These are phyloP conservation scores for Taphrina confusa DNA, from an alignment of 1,139 yeast species.

Conservation along the genomic window DNA sequence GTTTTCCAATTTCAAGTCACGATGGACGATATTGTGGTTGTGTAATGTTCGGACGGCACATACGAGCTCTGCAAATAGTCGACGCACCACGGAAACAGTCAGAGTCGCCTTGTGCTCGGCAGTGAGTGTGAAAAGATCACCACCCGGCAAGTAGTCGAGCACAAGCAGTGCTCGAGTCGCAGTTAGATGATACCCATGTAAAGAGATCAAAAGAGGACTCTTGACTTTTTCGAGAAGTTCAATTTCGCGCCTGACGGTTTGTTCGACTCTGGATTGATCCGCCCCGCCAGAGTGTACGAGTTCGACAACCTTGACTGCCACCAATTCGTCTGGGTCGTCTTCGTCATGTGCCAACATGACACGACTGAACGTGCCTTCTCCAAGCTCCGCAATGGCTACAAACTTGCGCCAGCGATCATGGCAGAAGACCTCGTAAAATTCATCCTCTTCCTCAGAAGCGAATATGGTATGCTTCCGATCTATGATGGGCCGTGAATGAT, in stretches of 20 bases:
- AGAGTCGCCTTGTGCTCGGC: constrained; percentile 53
- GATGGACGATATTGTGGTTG: constrained; percentile 53
- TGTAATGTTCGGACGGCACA: constrained; percentile 60
- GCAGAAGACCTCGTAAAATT: not conserved
- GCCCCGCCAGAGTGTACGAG: constrained; percentile 43
- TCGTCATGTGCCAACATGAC: constrained; percentile 49
- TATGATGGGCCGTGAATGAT: not conserved
- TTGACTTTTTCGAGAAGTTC: constrained; percentile 54
- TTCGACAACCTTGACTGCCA: constrained; percentile 49
- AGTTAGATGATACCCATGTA: constrained; percentile 46
- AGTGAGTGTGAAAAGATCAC: constrained; percentile 65
- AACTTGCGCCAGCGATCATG: not conserved
- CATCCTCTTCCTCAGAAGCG: not conserved
- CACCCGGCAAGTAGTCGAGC: constrained; percentile 73
- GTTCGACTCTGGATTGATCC: constrained; percentile 59
- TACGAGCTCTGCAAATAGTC: constrained; percentile 59
- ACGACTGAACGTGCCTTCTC: constrained; percentile 50
- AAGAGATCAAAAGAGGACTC: constrained; percentile 52
- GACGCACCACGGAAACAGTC: constrained; percentile 57
- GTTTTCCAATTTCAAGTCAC: constrained; percentile 53
- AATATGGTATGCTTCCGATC: not conserved
- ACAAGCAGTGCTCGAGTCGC: constrained; percentile 53
- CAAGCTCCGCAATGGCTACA: constrained; percentile 41
- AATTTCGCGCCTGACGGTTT: constrained; percentile 73
- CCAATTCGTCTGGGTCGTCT: constrained; percentile 46